Percentiles rank a stretch among this genome's conserved stretches.
Conservation (phyloP, 2,329 filamentous ascomycete species). For the Colletotrichum plurivorum region DNA sequence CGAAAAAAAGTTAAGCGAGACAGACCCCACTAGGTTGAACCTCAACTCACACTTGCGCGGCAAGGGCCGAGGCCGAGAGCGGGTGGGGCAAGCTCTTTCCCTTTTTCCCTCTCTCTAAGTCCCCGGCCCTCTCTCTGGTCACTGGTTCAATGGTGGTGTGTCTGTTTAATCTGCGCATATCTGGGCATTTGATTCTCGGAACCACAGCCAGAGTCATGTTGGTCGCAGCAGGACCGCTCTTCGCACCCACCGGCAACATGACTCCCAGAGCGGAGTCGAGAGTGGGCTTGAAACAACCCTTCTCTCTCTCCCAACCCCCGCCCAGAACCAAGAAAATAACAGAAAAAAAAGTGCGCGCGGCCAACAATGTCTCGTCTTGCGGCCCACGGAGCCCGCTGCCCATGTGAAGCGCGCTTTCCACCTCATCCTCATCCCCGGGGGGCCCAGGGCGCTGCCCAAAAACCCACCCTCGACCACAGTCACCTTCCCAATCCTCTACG, state of each 20-base stretch:
- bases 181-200: neutral
- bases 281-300: constrained; percentile 18
- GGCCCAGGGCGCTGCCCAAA: neutral
- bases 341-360: neutral
- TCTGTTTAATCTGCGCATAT: neutral
- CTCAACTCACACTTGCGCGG: neutral
- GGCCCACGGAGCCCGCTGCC: neutral
- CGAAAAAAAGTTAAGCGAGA: fast-evolving
- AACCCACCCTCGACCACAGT: neutral
- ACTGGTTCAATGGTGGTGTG: too few relatives aligned
- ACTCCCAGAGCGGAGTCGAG: constrained; percentile 30
- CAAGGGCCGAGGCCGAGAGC: constrained; percentile 1
- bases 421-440: neutral
- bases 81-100: neutral
- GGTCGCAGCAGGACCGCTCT: constrained; percentile 6
- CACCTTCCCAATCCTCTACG: neutral
- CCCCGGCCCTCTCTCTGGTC: neutral
- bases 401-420: constrained; percentile 6
- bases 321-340: constrained; percentile 9
- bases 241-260: constrained; percentile 27
- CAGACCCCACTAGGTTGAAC: neutral
- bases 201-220: constrained; percentile 28
- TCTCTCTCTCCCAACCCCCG: neutral
- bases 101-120: neutral
- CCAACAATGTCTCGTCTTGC: constrained; percentile 12